Evolutionary conservation across 495 filamentous ascomycete genomes (phyloP), one percentile per base, ranked within the genome.

Genomic region (Aspergillus cristatus): DNA sequence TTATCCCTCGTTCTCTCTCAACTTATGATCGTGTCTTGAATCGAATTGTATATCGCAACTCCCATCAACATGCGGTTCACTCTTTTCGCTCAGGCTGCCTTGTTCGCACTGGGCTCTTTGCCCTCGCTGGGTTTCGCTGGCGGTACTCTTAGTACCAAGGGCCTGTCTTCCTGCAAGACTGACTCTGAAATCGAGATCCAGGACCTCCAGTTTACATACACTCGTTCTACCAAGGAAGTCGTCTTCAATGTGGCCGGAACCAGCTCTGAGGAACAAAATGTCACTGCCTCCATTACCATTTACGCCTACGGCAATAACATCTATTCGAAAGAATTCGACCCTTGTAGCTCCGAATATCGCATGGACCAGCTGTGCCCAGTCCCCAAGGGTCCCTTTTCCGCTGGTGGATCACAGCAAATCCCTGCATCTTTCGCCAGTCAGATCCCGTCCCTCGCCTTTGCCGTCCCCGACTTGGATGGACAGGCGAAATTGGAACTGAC

Each of bases 401-500:
- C 91, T 3, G 62, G 58, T 18, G 90, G 89, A 7, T 55, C 53
- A 1, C 77, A 88, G 51, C 41, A 52, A 8, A 83, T 98, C 17
- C 85, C 91, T 3, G 45, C 68, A 0, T 49, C 74, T 28, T 87
- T 78, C 54, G 81, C 82, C 13, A 72, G 66, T 40, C 57, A 83
- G 55, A 90, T 98, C 37, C 91, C 91, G 7, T 71, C 79, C 0
- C 94, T 98, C 46, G 91, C 91, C 3, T 98, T 97, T 61, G 74
- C 75, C 38, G 69, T 98, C 25, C 91, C 91, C 16, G 86, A 98
- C 62, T 76, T 98, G 37, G 86, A 89, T 32, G 89, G 90, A 24
- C 65, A 84, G 58, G 91, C 86, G 25, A 89, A 80, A 28, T 57
- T 98, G 40, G 62, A 86, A 45, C 68, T 98, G 3, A 78, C 70